Base-by-base conservation (phyloP, 331 rosid genomes). In the Saraca asoca region DNA sequence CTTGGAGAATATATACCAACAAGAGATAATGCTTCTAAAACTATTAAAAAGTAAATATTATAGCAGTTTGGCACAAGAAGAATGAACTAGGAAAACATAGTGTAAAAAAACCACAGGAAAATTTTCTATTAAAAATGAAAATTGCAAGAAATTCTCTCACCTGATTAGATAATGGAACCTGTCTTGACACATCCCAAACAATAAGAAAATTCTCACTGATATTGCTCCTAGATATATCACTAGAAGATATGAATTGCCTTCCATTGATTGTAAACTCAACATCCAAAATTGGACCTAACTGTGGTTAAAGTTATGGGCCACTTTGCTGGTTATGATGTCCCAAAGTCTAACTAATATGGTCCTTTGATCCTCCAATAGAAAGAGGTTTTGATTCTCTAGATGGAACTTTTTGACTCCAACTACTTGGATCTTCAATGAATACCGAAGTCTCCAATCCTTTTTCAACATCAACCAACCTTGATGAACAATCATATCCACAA, bases 141-240 rank as follows among this genome's bases (percentile, higher is more conserved):
- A 24, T 3, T 24, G 31, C 31, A 1, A 3, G 31, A 24, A 59
- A 60, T 57, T 64, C 11, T 39, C 84, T 73, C 69, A 90, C 96
- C 88, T 93, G 95, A 81, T 88, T 88, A 49, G 96, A 88, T 55
- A 88, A 83, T 0, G 96, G 95, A 63, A 90, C 84, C 79, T 94
- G 83, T 54, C 90, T 80, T 0, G 82, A 76, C 64, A 85, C 83
- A 80, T 94, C 99, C 97, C 99, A 94, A 71, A 94, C 86, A 51
- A 85, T 83, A 49, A 94, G 81, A 51, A 92, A 85, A 43, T 89
- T 88, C 81, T 90, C 92, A 60, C 89, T 90, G 55, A 78, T 69
- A 73, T 86, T 88, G 73, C 81, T 79, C 70, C 87, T 72, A 13
- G 97, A 79, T 65, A 84, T 85, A 75, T 88, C 95, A 65, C 96